Conservation (phyloP, 2,329 filamentous ascomycete species). For the Pseudofabraea citricarpa region DNA sequence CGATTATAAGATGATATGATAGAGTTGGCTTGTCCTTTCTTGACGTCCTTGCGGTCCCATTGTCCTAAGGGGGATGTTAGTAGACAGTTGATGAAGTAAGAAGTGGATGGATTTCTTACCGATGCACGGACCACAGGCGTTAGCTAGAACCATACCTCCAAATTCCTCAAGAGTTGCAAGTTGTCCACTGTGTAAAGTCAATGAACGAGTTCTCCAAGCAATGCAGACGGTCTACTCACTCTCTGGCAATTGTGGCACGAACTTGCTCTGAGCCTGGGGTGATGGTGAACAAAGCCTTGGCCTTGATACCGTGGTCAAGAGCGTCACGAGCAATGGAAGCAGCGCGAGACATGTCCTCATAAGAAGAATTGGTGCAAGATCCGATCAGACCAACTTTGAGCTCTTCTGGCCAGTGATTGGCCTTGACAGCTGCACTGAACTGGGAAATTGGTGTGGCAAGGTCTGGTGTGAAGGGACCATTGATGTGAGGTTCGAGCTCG, state of each 20-base stretch:
- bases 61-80: constrained; percentile 73
- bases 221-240: too few relatives aligned
- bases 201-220: too few relatives aligned
- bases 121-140: constrained; percentile 90
- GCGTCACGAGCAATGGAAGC: constrained; percentile 90
- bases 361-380: constrained; percentile 90
- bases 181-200: constrained; percentile 71
- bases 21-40: constrained; percentile 93
- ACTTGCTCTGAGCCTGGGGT: constrained; percentile 98
- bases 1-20: constrained; percentile 99
- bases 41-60: constrained; percentile 90
- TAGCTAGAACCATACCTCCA: constrained; percentile 89
- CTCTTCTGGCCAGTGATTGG: constrained; percentile 93
- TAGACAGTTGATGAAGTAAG: constrained; percentile 1
- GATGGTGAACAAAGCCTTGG: constrained; percentile 89
- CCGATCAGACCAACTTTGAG: constrained; percentile 96
- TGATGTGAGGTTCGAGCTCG: constrained; percentile 95
- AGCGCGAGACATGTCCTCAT: constrained; percentile 88
- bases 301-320: constrained; percentile 86
- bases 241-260: constrained; percentile 72
- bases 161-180: constrained; percentile 95
- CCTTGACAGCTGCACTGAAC: constrained; percentile 90
- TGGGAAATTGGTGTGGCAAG: constrained; percentile 96
- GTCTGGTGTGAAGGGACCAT: constrained; percentile 98
- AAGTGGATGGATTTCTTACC: constrained; percentile 35